These are phyloP conservation scores for Fusarium verrucosum DNA, from an alignment of 2,329 filamentous ascomycete genomes.

Conservation along the genomic window DNA sequence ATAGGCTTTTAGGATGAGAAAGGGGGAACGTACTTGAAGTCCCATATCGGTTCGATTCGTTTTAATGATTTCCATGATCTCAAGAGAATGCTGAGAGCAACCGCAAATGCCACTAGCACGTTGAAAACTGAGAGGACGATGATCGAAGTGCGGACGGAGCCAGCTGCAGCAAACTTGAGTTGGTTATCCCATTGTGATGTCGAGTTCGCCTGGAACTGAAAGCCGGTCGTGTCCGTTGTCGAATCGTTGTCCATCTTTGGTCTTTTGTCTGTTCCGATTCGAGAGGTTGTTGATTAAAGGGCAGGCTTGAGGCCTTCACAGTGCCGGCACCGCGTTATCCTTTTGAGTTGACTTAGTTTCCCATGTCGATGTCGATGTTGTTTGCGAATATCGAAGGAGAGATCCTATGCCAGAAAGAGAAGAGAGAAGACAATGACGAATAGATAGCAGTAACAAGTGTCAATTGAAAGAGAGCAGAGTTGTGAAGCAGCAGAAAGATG, in stretches of 20 bases:
- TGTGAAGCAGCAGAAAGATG: conserved; percentile 2
- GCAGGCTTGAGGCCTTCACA: conserved; percentile 39
- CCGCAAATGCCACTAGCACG: conserved; percentile 64
- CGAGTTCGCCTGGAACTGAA: conserved; percentile 52
- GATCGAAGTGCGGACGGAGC: conserved; percentile 68
- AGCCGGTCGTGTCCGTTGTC: conserved; percentile 39
- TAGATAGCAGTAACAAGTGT: conserved; percentile 1
- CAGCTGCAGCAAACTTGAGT: conserved; percentile 62
- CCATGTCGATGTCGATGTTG: conserved; percentile 31
- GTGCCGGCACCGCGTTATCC: conserved; percentile 43
- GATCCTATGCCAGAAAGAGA: neutral
- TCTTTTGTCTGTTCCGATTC: conserved; percentile 15
- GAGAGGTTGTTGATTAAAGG: conserved; percentile 13
- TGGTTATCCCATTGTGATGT: conserved; percentile 60
- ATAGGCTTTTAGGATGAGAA: neutral
- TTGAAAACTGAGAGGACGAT: conserved; percentile 71
- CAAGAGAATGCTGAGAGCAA: conserved; percentile 65
- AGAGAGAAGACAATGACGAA: neutral
- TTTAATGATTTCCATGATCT: conserved; percentile 61
- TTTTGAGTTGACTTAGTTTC: conserved; percentile 23
- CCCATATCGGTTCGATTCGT: conserved; percentile 52
- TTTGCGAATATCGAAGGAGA: conserved; percentile 1
- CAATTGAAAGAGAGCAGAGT: conserved; percentile 15
- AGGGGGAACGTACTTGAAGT: conserved; percentile 52
- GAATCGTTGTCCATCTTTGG: conserved; percentile 22